Conservation (phyloP, 176 grass and related monocot genomes). For the Aegilops longissima region DNA sequence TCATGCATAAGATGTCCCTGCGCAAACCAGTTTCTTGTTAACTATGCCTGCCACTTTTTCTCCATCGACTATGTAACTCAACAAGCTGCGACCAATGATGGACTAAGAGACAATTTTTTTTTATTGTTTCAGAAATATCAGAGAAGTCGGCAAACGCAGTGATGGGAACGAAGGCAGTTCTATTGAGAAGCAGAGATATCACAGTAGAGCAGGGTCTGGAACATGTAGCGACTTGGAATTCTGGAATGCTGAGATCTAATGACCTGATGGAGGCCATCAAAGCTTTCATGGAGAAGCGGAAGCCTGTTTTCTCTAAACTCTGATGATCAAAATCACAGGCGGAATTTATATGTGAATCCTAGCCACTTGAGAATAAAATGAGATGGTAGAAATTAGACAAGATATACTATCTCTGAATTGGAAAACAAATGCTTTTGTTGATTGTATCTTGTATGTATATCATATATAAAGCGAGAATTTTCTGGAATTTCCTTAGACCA, state of each 20-base stretch:
- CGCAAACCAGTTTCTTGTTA: neutral
- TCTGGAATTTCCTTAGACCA: neutral
- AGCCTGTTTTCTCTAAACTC: slow-evolving; percentile 81
- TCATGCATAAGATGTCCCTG: neutral
- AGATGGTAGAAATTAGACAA: neutral
- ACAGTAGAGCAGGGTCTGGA: slow-evolving; percentile 87
- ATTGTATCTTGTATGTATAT: neutral
- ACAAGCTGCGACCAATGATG: neutral
- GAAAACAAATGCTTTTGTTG: neutral
- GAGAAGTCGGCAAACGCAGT: slow-evolving; percentile 75
- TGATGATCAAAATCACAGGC: slow-evolving; percentile 10
- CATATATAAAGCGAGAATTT: neutral
- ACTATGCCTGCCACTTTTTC: neutral
- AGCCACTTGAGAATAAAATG: slow-evolving; percentile 8
- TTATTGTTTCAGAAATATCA: slow-evolving; percentile 55
- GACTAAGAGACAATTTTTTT: neutral
- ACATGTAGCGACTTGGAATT: slow-evolving; percentile 84
- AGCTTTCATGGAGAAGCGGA: slow-evolving; percentile 64
- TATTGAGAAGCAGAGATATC: slow-evolving; percentile 80
- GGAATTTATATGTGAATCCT: neutral
- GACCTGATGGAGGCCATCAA: slow-evolving; percentile 80
- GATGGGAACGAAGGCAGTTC: slow-evolving; percentile 81
- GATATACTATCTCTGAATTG: neutral
- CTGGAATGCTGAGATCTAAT: slow-evolving; percentile 68
- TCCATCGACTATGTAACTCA: neutral